phyloP scores from a whole-genome alignment of 345 rosid genomes.

The Boechera retrofracta region DNA sequence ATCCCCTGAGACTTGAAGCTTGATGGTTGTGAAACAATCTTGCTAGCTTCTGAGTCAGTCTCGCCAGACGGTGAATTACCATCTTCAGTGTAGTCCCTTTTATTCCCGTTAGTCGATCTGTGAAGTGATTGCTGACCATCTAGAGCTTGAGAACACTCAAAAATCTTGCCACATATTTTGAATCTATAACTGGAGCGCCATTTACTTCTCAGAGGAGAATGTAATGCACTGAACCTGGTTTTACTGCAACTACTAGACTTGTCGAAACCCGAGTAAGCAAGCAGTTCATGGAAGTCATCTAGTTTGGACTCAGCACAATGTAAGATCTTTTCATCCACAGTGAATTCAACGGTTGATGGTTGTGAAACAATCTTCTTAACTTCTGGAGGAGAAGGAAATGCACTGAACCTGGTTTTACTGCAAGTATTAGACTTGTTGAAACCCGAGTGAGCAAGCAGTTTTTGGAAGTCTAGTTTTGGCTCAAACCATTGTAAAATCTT shows the following conservation, averaged over 20 bases:
- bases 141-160: background rate
- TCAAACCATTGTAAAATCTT: background rate
- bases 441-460: background rate
- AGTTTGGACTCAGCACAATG: background rate
- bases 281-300: background rate
- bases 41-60: background rate
- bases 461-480: background rate
- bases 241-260: background rate
- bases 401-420: background rate
- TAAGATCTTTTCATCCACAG: constrained; percentile 5
- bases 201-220: background rate
- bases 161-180: constrained; percentile 5
- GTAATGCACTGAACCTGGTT: background rate
- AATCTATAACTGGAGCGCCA: background rate
- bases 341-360: background rate
- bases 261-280: background rate
- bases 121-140: constrained; percentile 3
- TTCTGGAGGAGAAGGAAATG: background rate
- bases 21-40: background rate
- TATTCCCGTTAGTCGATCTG: background rate
- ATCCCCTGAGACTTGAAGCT: background rate
- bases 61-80: background rate
- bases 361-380: constrained; percentile 15
- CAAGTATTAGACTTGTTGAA: background rate
- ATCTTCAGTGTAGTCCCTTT: background rate